Base-by-base conservation (phyloP, 768 basidiomycete species). In the Suillus brevipes region DNA sequence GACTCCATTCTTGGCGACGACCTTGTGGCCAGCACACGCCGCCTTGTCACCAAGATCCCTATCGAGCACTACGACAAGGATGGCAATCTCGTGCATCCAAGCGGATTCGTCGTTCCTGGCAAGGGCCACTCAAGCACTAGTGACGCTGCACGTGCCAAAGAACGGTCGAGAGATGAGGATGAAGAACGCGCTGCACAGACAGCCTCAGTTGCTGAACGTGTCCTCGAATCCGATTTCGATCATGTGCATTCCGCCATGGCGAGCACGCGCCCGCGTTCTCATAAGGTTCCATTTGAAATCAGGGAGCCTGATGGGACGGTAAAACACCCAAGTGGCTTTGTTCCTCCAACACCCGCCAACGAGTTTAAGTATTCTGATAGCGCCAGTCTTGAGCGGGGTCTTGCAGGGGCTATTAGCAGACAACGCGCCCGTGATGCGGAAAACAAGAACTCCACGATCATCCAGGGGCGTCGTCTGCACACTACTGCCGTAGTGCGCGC, bases 251-350 rank as follows among this genome's bases (percentile, higher is more conserved):
- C 64, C 20, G 37, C 63, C 14, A 52, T 64, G 43, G 65, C 74
- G 2, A 75, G 68, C 9, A 73, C 72, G 1, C 67, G 72, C 7
- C 69, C 71, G 12, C 62, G 67, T 20, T 57, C 45, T 6, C 76
- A 78, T 66, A 83, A 83, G 71, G 74, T 83, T 7, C 82, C 82
- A 1, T 80, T 79, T 28, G 82, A 83, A 67, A 74, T 81, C 0
- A 67, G 72, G 38, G 72, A 75, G 31, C 64, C 62, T 4, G 81
- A 83, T 59, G 82, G 82, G 28, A 77, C 68, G 1, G 69, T 81
- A 47, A 72, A 72, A 43, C 81, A 81, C 58, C 75, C 81, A 1
- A 80, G 79, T 37, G 82, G 82, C 1, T 83, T 81, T 67, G 74
- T 78, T 12, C 81, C 81, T 2, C 81, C 81, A 2, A 82, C 81